Conservation (phyloP, 768 basidiomycete species). For the Mycena crocata region DNA sequence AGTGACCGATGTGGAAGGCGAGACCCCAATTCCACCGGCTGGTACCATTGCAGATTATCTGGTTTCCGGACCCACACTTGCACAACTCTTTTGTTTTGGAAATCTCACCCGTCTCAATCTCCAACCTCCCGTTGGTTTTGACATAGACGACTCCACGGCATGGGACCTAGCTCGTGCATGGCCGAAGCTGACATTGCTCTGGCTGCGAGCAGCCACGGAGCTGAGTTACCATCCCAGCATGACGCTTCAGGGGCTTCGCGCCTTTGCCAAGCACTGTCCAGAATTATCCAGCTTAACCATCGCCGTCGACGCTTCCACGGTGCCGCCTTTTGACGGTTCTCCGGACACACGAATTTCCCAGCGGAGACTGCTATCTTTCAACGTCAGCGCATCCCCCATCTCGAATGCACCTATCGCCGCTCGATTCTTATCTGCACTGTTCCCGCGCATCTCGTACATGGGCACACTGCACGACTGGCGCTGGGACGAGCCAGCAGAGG, state of each 20-base stretch:
- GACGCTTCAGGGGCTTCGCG: not conserved
- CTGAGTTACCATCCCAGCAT: not conserved
- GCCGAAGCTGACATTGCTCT: not conserved
- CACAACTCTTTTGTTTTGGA: not conserved
- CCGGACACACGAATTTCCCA: not conserved
- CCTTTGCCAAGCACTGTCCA: not conserved
- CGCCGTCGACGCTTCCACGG: slow-evolving; percentile 4
- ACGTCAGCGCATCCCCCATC: not conserved
- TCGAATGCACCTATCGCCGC: slow-evolving; percentile 3
- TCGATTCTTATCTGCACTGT: not conserved
- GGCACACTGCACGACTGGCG: not conserved
- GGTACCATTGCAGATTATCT: not conserved
- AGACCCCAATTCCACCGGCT: not conserved
- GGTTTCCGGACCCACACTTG: not conserved
- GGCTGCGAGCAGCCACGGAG: not conserved
- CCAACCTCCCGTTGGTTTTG: not conserved
- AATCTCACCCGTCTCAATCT: not conserved
- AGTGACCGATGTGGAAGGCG: not conserved
- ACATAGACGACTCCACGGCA: not conserved
- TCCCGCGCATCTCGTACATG: not conserved
- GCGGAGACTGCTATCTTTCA: not conserved
- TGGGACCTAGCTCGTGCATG: not conserved
- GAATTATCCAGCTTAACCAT: no score
- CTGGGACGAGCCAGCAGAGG: not conserved
- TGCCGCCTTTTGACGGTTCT: slow-evolving; percentile 10